Percentiles rank a stretch among this genome's conserved stretches.
Evolutionary conservation across 805 yeast genomes (phyloP).

Genomic region (Yarrowia phangngaensis): DNA sequence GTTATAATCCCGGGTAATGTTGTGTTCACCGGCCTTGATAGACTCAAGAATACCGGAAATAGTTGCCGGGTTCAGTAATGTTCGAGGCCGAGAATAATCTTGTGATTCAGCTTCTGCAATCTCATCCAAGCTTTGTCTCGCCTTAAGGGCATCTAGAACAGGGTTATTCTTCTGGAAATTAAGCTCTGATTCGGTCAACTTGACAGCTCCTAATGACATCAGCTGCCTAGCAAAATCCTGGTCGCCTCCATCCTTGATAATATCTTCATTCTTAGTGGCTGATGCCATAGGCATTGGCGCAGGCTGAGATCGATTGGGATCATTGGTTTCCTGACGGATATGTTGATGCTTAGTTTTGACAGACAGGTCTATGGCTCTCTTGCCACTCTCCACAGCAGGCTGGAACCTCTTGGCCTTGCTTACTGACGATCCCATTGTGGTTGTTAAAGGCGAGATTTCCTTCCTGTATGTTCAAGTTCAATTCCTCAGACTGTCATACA

Average conservation of each 20-base stretch:
- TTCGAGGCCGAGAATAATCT: constrained; percentile 9
- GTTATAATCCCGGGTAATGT: constrained; percentile 17
- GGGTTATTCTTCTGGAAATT: constrained; percentile 1
- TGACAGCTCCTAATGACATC: constrained; percentile 21
- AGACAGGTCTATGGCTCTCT: constrained; percentile 10
- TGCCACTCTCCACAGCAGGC: constrained; percentile 11
- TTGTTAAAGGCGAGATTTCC: not conserved
- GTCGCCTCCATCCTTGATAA: constrained; percentile 4
- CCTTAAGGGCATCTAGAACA: constrained; percentile 6
- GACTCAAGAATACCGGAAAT: constrained; percentile 15
- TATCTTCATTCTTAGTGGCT: constrained; percentile 15
- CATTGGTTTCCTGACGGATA: constrained; percentile 1
- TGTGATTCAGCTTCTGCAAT: constrained; percentile 3
- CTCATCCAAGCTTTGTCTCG: not conserved
- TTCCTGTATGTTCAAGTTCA: not conserved
- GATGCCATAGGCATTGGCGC: constrained; percentile 23
- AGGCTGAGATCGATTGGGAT: constrained; percentile 14
- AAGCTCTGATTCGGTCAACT: constrained; percentile 5
- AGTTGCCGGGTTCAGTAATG: constrained; percentile 16
- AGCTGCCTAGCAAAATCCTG: constrained; percentile 14
- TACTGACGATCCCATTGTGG: constrained; percentile 13
- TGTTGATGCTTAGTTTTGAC: constrained; percentile 15
- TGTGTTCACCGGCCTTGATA: constrained; percentile 1
- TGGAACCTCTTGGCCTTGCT: constrained; percentile 19
- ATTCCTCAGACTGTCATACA: not conserved